A percentile compares a stretch with the other conserved stretches of the same genome.
These are phyloP conservation scores for Plantago coronopus DNA, from an alignment of 305 asterid genomes.

Conservation along the genomic window DNA sequence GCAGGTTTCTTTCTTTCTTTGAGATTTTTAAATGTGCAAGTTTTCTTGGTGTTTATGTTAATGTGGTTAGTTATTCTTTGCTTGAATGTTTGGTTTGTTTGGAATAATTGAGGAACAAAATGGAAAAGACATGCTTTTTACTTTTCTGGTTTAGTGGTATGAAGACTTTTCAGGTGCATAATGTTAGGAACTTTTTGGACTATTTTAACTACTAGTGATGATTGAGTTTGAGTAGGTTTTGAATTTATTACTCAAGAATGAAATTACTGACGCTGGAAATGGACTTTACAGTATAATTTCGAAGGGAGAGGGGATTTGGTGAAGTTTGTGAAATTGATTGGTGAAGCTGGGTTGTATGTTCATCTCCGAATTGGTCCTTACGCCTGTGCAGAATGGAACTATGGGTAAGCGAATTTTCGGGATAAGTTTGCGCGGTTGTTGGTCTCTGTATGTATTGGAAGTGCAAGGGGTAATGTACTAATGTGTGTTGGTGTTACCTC, in stretches of 20 bases:
- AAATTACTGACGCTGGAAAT: conserved; percentile 28
- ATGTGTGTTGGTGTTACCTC: conserved; percentile 10
- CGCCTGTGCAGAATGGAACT: conserved; percentile 97
- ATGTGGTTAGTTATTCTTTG: background rate
- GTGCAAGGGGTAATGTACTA: conserved; percentile 1
- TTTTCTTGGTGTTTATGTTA: background rate
- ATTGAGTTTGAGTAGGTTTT: background rate
- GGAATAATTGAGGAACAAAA: background rate
- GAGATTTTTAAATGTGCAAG: too few species aligned
- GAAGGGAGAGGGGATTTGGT: conserved; percentile 90
- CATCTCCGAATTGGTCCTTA: conserved; percentile 93
- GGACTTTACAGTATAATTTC: conserved; percentile 68
- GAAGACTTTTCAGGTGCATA: background rate
- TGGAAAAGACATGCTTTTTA: background rate
- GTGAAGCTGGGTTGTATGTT: conserved; percentile 68
- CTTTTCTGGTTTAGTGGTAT: background rate
- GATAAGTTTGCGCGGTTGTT: background rate
- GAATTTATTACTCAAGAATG: background rate
- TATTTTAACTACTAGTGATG: too few species aligned
- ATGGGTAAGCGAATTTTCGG: conserved; percentile 48
- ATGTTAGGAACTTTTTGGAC: background rate
- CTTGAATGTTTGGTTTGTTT: conserved; percentile 5
- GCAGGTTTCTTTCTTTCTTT: conserved; percentile 39
- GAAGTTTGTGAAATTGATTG: conserved; percentile 70
- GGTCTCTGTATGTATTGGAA: background rate